Evolutionary conservation across 805 yeast species (phyloP).

Genomic region (Groenewaldozyma tartarivorans): DNA sequence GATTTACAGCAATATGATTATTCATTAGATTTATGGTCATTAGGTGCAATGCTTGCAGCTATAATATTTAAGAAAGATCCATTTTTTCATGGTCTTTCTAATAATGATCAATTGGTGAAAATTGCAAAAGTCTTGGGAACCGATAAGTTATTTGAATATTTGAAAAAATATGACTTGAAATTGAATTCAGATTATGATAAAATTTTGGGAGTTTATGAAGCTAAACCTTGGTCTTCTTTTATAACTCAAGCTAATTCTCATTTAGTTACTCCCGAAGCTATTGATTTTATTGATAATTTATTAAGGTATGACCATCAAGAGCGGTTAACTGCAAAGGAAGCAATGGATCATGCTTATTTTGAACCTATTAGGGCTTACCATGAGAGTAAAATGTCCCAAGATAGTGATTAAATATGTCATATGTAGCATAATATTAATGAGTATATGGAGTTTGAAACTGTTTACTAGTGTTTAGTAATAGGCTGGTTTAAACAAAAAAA

Average conservation of each 20-base stretch:
- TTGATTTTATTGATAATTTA: constrained; percentile 73
- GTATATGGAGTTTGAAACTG: too few species aligned
- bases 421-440: too few species aligned
- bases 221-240: constrained; percentile 81
- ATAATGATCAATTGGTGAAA: constrained; percentile 84
- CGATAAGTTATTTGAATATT: constrained; percentile 60
- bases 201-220: constrained; percentile 58
- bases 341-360: constrained; percentile 55
- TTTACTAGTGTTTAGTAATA: too few species aligned
- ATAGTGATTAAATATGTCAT: too few species aligned
- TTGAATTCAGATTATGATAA: constrained; percentile 71
- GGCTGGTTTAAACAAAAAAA: too few species aligned
- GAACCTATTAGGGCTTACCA: constrained; percentile 21
- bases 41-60: constrained; percentile 88
- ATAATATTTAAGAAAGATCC: constrained; percentile 87
- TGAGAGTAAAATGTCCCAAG: neutral
- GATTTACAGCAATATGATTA: constrained; percentile 85
- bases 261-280: constrained; percentile 57
- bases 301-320: constrained; percentile 82
- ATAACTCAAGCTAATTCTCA: constrained; percentile 60
- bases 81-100: constrained; percentile 83
- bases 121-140: constrained; percentile 84
- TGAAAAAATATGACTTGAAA: constrained; percentile 59
- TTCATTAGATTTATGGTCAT: constrained; percentile 87
- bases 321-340: constrained; percentile 81